Conservation (phyloP, 306 rosid species). For the Cucurbita pepo region DNA sequence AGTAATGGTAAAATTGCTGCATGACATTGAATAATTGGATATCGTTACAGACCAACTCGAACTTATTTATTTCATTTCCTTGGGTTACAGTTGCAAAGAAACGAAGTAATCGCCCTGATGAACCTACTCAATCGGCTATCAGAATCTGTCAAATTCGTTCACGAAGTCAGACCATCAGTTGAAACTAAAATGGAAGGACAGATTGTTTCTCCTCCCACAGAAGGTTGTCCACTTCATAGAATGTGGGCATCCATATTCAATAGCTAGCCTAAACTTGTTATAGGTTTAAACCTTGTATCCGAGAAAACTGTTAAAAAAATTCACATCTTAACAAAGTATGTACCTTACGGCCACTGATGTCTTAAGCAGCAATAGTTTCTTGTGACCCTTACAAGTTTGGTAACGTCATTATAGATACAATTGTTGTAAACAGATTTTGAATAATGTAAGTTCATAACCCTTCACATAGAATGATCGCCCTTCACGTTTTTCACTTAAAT, state of each 20-base stretch:
- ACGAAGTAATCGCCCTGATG: conserved; percentile 80
- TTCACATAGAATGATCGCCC: neutral
- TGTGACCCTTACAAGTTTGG: neutral
- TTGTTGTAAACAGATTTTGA: neutral
- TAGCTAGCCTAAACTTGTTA: conserved; percentile 14
- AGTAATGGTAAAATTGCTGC: neutral
- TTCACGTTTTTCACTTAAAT: neutral
- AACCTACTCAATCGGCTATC: conserved; percentile 88
- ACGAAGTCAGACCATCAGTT: conserved; percentile 50
- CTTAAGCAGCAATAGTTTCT: neutral
- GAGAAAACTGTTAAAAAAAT: neutral
- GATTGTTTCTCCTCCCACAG: conserved; percentile 12
- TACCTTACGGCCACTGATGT: neutral
- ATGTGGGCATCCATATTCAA: conserved; percentile 26
- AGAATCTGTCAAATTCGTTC: conserved; percentile 55
- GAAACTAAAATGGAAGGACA: conserved; percentile 36
- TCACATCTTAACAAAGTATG: neutral
- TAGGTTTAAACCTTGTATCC: neutral
- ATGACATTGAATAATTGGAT: neutral
- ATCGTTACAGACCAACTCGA: neutral
- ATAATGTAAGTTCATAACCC: neutral
- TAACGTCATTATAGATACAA: neutral
- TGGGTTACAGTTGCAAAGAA: conserved; percentile 79
- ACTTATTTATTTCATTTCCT: neutral
- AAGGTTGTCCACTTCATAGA: conserved; percentile 28